Evolutionary conservation across 148 eudicot genomes (phyloP), one percentile per base, ranked within the genome.

Genomic region (Selenicereus undatus): DNA sequence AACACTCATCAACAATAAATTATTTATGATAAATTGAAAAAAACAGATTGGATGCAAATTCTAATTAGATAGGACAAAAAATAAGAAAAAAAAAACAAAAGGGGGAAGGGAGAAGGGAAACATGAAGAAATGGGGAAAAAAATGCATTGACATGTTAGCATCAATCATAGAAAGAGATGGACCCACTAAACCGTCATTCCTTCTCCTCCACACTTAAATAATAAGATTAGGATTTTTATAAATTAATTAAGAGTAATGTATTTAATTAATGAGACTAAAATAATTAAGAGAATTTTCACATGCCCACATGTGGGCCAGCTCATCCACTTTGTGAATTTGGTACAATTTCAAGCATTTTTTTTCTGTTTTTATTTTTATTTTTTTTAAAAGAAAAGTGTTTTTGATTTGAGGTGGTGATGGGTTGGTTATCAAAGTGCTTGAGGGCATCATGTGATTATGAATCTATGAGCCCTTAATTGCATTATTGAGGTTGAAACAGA

Each of bases 251-350:
- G 66, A 2, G 32, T 32, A 32, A 32, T 21, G 36, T 30, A 26
- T 54, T 45, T 48, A 14, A 10, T 43, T 75, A 48, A 75, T 27
- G 9, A 52, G 24, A n/a, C 16, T n/a, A 22, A 75, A 75, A 64
- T 68, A 76, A 66, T 71, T 70, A 76, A 69, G n/a, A 42, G 26
- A 79, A 75, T 26, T 56, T 68, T 35, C 86, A 84, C 86, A 84
- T 84, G 86, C 73, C 6, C 78, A 80, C 86, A 80, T 84, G 86
- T 76, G 83, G 54, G 35, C 83, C 80, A 80, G 32, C 78, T 84
- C 83, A 84, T 70, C 22, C 42, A 79, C 58, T 42, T 68, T 69
- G 65, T 9, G 51, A 76, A 80, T 39, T 68, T 70, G 82, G 81
- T 72, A 78, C 78, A 42, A 64, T 26, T 30, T 5, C 27, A 24